Conservation (phyloP, 345 rosid species). For the Brassica rapa region DNA sequence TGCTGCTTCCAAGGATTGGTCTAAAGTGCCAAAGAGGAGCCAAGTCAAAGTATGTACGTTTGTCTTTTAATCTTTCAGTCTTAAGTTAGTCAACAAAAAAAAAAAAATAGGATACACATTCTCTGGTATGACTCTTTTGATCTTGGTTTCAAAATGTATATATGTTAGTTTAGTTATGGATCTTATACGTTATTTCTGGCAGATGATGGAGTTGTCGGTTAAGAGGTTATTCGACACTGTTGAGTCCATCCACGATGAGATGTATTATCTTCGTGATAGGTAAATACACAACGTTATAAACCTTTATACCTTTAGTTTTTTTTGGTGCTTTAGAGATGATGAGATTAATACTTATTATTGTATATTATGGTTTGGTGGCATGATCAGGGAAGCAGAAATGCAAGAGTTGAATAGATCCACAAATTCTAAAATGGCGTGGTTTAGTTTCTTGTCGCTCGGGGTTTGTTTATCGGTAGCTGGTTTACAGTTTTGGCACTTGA, state of each 20-base stretch:
- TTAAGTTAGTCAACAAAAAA: neutral
- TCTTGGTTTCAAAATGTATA: neutral
- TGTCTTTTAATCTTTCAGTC: neutral
- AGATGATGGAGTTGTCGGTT: constrained; percentile 53
- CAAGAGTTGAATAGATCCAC: constrained; percentile 34
- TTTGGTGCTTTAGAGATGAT: neutral
- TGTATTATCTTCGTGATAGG: neutral
- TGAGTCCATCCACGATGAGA: neutral
- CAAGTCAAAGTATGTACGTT: constrained; percentile 62
- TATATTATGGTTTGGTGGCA: constrained; percentile 4
- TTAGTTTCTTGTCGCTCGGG: neutral
- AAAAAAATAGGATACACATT: neutral
- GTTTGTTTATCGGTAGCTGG: constrained; percentile 23
- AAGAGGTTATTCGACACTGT: neutral
- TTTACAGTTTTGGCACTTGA: constrained; percentile 21
- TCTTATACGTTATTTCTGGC: constrained; percentile 16
- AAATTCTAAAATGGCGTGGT: constrained; percentile 34
- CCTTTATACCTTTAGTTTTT: neutral
- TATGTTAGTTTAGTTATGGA: neutral
- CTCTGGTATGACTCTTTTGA: neutral
- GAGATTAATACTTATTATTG: constrained; percentile 36
- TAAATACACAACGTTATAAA: neutral
- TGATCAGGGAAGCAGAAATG: constrained; percentile 32
- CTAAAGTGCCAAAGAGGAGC: constrained; percentile 77
- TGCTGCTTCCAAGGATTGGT: constrained; percentile 72